These are phyloP conservation scores for Dionaea muscipula DNA, from an alignment of 179 eudicot species.

Conservation along the genomic window DNA sequence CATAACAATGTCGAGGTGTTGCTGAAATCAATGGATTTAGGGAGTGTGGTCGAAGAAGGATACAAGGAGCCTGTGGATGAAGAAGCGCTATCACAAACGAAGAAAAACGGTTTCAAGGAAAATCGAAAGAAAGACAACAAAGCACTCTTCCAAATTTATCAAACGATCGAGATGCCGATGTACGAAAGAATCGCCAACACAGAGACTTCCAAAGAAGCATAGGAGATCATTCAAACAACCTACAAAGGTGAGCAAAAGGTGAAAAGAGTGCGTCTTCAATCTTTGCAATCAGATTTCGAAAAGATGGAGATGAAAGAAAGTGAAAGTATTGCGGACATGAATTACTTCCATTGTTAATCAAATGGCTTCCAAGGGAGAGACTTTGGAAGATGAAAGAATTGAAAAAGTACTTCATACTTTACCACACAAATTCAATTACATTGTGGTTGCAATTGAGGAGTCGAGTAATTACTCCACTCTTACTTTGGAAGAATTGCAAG, in stretches of 20 bases:
- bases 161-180: neutral
- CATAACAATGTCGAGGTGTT: no score
- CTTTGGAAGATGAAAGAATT: no score
- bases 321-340: neutral
- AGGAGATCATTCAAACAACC: neutral
- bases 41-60: no score
- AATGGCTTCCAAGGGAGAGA: no score
- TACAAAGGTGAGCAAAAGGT: neutral
- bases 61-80: no score
- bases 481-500: no score
- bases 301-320: neutral
- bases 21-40: no score
- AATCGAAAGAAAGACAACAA: neutral
- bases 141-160: constrained; percentile 5
- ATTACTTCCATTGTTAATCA: neutral
- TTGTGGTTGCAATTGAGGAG: no score
- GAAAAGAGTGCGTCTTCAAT: constrained; percentile 1
- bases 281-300: constrained; percentile 3
- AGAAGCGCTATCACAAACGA: no score
- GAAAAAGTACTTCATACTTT: no score
- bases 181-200: neutral
- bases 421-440: no score
- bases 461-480: no score
- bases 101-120: neutral
- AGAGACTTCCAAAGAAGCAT: constrained; percentile 1